Evolutionary conservation across 306 rosid species (phyloP).

Genomic region (Rosa chinensis): DNA sequence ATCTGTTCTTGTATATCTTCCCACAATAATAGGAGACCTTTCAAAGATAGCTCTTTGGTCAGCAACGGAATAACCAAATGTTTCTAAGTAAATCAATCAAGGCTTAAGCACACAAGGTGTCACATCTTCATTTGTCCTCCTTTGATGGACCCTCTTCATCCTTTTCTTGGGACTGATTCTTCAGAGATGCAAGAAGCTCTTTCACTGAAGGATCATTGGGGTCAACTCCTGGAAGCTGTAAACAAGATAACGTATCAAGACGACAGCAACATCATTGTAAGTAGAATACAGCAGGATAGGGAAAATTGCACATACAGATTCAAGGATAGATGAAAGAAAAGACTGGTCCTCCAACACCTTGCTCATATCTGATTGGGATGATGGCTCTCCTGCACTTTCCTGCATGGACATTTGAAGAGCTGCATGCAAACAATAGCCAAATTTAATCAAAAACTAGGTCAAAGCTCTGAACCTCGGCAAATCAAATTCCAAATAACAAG

Average conservation of each 20-base stretch:
- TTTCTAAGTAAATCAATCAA: not conserved
- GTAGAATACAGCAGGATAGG: not conserved
- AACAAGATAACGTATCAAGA: constrained; percentile 12
- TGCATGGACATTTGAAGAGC: constrained; percentile 51
- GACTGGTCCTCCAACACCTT: constrained; percentile 41
- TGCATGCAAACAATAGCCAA: constrained; percentile 13
- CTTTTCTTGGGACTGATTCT: constrained; percentile 34
- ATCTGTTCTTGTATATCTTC: constrained; percentile 14
- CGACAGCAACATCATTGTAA: not conserved
- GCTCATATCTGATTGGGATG: constrained; percentile 30
- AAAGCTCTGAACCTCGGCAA: not conserved
- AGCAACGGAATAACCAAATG: constrained; percentile 9
- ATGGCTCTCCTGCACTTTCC: constrained; percentile 15
- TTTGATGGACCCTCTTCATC: constrained; percentile 32
- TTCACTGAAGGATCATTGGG: constrained; percentile 46
- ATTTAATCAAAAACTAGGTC: not conserved
- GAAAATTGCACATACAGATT: constrained; percentile 30
- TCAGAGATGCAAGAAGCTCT: constrained; percentile 39
- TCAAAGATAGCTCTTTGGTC: constrained; percentile 2
- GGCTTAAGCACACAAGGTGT: not conserved
- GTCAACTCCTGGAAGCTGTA: constrained; percentile 49
- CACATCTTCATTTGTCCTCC: constrained; percentile 30
- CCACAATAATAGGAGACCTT: not conserved
- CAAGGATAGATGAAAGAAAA: constrained; percentile 37
- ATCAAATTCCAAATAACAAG: not conserved